phyloP scores from a whole-genome alignment of 371 early-diverging fungal genomes.

The Mortierella sp. region DNA sequence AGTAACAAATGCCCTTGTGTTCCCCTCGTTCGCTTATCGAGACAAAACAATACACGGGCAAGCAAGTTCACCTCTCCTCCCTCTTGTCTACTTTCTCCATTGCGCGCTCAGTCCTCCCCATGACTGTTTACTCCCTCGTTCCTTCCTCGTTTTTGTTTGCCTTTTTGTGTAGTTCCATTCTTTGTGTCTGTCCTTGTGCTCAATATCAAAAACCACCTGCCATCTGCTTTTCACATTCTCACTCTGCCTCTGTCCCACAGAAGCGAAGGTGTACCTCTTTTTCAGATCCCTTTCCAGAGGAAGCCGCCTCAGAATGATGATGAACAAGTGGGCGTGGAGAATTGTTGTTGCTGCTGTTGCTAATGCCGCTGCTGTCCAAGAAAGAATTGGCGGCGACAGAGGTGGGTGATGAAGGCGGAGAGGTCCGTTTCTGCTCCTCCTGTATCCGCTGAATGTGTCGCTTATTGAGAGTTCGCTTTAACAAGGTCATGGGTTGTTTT shows the following conservation, averaged over 20 bases:
- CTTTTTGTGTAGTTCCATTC: not conserved
- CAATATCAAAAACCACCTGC: not conserved
- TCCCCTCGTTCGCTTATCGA: not conserved
- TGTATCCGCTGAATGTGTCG: constrained; percentile 13
- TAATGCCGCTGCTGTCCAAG: not conserved
- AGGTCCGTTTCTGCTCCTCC: constrained; percentile 2
- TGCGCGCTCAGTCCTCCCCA: constrained; percentile 1
- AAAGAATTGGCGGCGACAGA: not conserved
- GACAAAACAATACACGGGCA: not conserved
- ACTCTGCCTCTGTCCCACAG: not conserved
- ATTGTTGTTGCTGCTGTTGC: not conserved
- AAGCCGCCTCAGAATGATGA: constrained; percentile 1
- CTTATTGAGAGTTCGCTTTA: constrained; percentile 5
- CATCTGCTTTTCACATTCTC: not conserved
- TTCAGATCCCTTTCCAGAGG: constrained; percentile 9
- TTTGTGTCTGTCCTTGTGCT: not conserved
- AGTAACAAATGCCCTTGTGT: not conserved
- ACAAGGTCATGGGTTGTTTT: constrained; percentile 3
- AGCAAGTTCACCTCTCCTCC: not conserved
- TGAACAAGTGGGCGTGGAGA: not conserved
- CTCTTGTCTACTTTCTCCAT: not conserved
- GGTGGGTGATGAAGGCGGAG: not conserved
- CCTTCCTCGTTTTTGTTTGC: constrained; percentile 1
- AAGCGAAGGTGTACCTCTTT: constrained; percentile 18
- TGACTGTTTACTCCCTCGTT: not conserved